Evolutionary conservation across 1,284 basidiomycete genomes (phyloP).

Genomic region (Ceratobasidium sp.): DNA sequence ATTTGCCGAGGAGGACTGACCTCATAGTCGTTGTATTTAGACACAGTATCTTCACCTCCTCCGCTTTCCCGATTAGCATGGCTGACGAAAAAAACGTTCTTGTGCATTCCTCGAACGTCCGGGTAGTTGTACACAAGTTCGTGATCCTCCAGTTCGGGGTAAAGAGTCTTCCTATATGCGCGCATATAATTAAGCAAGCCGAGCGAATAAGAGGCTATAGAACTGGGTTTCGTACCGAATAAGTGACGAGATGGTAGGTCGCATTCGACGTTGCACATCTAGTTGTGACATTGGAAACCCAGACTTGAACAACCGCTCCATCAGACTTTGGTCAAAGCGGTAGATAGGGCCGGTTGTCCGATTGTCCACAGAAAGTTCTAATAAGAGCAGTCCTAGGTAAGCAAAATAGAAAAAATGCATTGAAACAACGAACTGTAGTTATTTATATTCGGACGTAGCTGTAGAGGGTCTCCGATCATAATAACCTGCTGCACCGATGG

Average conservation of each 20-base stretch:
- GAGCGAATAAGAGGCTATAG: neutral
- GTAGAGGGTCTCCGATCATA: slow-evolving; percentile 77
- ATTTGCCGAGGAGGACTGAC: slow-evolving; percentile 57
- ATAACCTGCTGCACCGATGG: slow-evolving; percentile 64
- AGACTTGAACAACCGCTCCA: slow-evolving; percentile 69
- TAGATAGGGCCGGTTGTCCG: slow-evolving; percentile 61
- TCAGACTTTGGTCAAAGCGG: slow-evolving; percentile 73
- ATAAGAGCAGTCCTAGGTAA: neutral
- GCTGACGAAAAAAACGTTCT: slow-evolving; percentile 71
- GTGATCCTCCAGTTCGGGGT: slow-evolving; percentile 71
- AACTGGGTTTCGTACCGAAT: slow-evolving; percentile 55
- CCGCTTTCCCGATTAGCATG: slow-evolving; percentile 69
- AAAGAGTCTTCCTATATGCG: slow-evolving; percentile 66
- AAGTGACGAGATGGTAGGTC: slow-evolving; percentile 65
- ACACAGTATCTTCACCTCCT: slow-evolving; percentile 68
- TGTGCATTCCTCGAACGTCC: slow-evolving; percentile 68
- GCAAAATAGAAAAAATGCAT: too few species aligned
- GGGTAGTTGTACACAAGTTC: slow-evolving; percentile 65
- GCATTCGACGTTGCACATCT: slow-evolving; percentile 64
- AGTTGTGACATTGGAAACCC: slow-evolving; percentile 67
- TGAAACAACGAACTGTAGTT: slow-evolving; percentile 69
- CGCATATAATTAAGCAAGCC: neutral
- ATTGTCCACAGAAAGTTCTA: slow-evolving; percentile 70
- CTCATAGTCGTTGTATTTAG: slow-evolving; percentile 76
- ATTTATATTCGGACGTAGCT: slow-evolving; percentile 75